phyloP scores from a whole-genome alignment of 345 rosid genomes.

The Gossypium sturtianum region DNA sequence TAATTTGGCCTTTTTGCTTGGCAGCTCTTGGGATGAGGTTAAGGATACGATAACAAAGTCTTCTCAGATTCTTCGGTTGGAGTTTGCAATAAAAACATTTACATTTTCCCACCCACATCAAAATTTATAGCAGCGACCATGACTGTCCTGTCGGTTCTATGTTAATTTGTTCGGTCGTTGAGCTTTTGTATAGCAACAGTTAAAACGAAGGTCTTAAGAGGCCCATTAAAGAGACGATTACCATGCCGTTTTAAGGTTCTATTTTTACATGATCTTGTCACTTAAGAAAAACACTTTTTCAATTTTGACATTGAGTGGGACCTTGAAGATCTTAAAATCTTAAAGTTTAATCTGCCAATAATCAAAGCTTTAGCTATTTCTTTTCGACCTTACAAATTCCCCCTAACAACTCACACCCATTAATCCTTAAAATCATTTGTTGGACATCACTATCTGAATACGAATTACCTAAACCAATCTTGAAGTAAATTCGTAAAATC shows the following conservation, averaged over 20 bases:
- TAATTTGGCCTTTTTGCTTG: constrained; percentile 8
- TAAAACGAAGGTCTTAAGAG: neutral
- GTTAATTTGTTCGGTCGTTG: no score
- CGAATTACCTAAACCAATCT: no score
- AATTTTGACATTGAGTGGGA: neutral
- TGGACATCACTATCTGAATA: no score
- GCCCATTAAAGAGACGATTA: neutral
- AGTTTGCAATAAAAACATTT: neutral
- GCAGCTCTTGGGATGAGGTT: constrained; percentile 8
- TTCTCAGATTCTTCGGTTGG: neutral
- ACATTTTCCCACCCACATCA: neutral
- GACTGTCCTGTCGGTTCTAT: neutral
- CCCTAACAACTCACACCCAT: neutral
- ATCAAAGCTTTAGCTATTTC: neutral
- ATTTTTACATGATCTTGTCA: neutral
- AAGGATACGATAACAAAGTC: neutral
- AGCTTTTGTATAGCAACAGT: no score
- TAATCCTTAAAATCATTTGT: neutral
- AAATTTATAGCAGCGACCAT: neutral
- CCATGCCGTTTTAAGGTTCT: neutral
- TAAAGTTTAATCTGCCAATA: neutral
- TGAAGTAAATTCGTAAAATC: no score
- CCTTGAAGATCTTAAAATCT: neutral
- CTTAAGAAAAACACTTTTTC: neutral
- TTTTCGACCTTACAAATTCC: no score